Evolutionary conservation across 345 rosid species (phyloP).

Genomic region (Triadica sebifera): DNA sequence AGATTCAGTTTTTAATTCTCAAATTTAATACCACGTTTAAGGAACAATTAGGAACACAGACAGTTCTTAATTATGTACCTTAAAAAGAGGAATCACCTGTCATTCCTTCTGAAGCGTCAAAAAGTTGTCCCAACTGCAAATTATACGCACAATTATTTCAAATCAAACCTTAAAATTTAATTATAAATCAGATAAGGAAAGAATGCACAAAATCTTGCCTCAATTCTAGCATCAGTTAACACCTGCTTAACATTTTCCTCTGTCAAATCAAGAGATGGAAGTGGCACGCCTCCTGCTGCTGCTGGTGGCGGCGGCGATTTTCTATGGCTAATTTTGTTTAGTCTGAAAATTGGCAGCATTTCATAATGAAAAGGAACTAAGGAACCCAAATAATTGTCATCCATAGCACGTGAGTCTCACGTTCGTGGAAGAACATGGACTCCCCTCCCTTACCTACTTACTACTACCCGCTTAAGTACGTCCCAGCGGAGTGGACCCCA

Average conservation of each 20-base stretch:
- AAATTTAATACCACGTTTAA: not conserved
- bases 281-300: conserved; percentile 54
- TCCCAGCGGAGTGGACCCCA: conserved; percentile 9
- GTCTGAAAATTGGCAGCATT: not conserved
- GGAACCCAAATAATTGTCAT: too few species aligned
- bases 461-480: too few species aligned
- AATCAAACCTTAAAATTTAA: not conserved
- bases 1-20: not conserved
- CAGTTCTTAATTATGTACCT: conserved; percentile 2
- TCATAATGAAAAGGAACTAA: too few species aligned
- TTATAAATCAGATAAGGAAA: not conserved
- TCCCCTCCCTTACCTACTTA: not conserved
- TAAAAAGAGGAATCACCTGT: conserved; percentile 55
- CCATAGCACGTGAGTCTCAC: conserved; percentile 17
- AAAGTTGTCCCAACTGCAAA: conserved; percentile 71
- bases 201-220: conserved; percentile 42
- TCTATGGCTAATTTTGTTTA: not conserved
- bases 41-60: not conserved
- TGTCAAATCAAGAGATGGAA: conserved; percentile 75
- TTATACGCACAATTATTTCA: not conserved
- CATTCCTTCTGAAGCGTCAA: conserved; percentile 71
- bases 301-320: conserved; percentile 5
- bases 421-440: conserved; percentile 4
- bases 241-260: conserved; percentile 73
- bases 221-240: conserved; percentile 64